Base-by-base conservation (phyloP, 1,139 yeast species). In the Arxiozyma heterogenica region DNA sequence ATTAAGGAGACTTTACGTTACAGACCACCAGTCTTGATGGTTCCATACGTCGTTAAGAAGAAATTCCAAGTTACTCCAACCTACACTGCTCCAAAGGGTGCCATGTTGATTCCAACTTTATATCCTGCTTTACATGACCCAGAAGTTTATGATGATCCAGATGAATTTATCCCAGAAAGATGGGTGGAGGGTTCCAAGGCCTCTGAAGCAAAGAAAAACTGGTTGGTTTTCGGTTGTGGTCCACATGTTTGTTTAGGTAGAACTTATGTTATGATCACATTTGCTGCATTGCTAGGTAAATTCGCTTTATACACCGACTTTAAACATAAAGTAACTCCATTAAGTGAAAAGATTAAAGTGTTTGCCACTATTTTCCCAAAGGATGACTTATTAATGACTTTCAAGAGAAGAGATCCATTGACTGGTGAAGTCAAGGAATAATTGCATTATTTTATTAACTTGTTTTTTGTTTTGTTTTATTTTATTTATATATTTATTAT, bases 1-100 rank as follows among this genome's bases (percentile, higher is more conserved):
- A 96, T 93, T 58, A 87, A 82, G 74, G 98, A 93, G 75, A 76
- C 93, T 55, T 80, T 93, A 63, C 86, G 98, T 71, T 86, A 86
- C 75, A 85, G 98, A 72, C 98, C 98, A 41, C 98, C 98, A 7
- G 98, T 93, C 60, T 71, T 90, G 57, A 93, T 93, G 98, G 98
- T 93, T 58, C 98, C 98, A 51, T 93, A 93, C 70, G 88, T 88
- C 59, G 96, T 81, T 55, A 93, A 93, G 78, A 77, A 89, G 71
- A 74, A 78, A 18, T 93, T 86, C 77, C 95, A 95, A 51, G 83
- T 93, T 52, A 80, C 91, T 44, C 84, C 85, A 18, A 79, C 77
- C 51, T 93, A 93, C 73, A 83, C 93, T 39, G 95, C 90, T 51
- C 98, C 98, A 68, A 91, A 90, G 75, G 98, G 98, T 50, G 79